phyloP scores from a whole-genome alignment of 2,329 filamentous ascomycete genomes.

The Eutypa lata region DNA sequence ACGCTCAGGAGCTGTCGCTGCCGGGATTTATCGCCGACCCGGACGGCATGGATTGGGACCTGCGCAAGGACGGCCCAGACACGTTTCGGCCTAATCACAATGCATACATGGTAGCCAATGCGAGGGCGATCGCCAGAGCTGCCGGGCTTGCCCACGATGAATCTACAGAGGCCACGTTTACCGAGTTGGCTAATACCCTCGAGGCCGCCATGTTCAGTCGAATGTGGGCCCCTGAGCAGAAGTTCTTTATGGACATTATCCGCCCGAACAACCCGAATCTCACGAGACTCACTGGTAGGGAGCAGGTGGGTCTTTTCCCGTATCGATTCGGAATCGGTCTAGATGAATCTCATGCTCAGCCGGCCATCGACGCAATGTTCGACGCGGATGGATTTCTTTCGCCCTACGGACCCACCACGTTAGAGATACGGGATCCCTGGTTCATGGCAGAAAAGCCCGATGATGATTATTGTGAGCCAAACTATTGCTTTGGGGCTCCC shows the following conservation, averaged over 20 bases:
- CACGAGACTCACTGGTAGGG: slow-evolving; percentile 31
- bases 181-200: slow-evolving; percentile 29
- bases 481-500: not conserved
- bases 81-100: slow-evolving; percentile 41
- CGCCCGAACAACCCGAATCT: slow-evolving; percentile 33
- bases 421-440: slow-evolving; percentile 38
- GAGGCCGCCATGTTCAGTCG: slow-evolving; percentile 31
- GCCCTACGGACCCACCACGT: slow-evolving; percentile 38
- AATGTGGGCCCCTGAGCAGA: slow-evolving; percentile 34
- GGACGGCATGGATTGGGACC: slow-evolving; percentile 25
- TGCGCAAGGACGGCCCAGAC: slow-evolving; percentile 34
- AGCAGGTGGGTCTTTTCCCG: slow-evolving; percentile 40
- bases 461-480: slow-evolving; percentile 19
- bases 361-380: slow-evolving; percentile 31
- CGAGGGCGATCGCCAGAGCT: slow-evolving; percentile 35
- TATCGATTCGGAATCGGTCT: slow-evolving; percentile 40
- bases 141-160: slow-evolving; percentile 32
- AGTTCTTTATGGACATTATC: slow-evolving; percentile 38
- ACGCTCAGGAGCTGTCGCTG: slow-evolving; percentile 40
- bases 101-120: slow-evolving; percentile 41
- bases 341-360: slow-evolving; percentile 25
- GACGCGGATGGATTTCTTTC: slow-evolving; percentile 34
- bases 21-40: slow-evolving; percentile 35
- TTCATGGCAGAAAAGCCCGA: slow-evolving; percentile 32
- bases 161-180: slow-evolving; percentile 27